These are phyloP conservation scores for Leucocoprinus leucothites DNA, from an alignment of 768 basidiomycete species.

Conservation along the genomic window DNA sequence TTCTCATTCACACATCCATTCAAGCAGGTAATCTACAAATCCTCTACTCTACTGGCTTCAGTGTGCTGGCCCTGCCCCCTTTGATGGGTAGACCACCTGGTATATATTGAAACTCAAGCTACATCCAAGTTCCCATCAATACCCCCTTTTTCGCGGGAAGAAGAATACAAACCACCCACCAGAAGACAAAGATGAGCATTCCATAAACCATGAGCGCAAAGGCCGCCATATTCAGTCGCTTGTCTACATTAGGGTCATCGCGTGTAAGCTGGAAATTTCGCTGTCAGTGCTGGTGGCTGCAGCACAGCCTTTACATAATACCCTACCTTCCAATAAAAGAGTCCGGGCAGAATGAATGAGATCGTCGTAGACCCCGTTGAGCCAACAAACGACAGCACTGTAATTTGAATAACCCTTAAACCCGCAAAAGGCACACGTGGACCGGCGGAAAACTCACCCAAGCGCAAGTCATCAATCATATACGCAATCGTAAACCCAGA, in stretches of 20 bases:
- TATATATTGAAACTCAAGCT: constrained; percentile 84
- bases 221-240: constrained; percentile 52
- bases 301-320: constrained; percentile 3
- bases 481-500: constrained; percentile 72
- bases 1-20: constrained; percentile 7
- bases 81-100: constrained; percentile 40
- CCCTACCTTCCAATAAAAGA: constrained; percentile 89
- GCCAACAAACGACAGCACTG: constrained; percentile 94
- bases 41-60: constrained; percentile 8
- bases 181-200: constrained; percentile 76
- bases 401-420: constrained; percentile 4
- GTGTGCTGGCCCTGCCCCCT: constrained; percentile 4
- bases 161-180: constrained; percentile 49
- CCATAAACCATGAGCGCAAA: constrained; percentile 77
- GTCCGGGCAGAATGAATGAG: constrained; percentile 91
- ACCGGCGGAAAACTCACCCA: constrained; percentile 47
- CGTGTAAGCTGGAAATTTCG: constrained; percentile 55
- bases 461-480: constrained; percentile 71
- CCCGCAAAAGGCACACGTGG: constrained; percentile 3
- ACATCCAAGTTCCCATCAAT: constrained; percentile 14
- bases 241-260: constrained; percentile 51
- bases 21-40: constrained; percentile 7
- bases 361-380: constrained; percentile 96
- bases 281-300: constrained; percentile 10
- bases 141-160: background rate